Evolutionary conservation across 345 rosid genomes (phyloP).

Genomic region (Pelargonium nanum): DNA sequence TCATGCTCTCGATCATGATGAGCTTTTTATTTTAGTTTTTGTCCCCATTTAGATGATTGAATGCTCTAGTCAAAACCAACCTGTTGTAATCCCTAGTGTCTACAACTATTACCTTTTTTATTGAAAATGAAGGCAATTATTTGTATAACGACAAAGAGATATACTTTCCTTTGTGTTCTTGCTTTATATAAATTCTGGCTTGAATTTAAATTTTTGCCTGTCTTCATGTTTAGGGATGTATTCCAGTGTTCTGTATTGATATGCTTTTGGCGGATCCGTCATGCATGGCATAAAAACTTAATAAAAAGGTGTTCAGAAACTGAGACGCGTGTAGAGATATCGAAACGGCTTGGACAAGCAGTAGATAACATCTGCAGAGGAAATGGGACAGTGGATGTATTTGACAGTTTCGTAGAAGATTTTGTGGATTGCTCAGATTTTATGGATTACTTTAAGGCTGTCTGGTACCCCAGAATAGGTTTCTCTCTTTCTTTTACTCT

Average conservation of each 20-base stretch:
- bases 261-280: slow-evolving; percentile 82
- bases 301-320: slow-evolving; percentile 59
- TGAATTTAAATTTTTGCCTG: slow-evolving; percentile 11
- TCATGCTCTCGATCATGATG: too few species aligned
- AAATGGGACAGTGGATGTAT: slow-evolving; percentile 36
- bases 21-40: too few species aligned
- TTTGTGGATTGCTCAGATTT: slow-evolving; percentile 48
- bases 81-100: neutral
- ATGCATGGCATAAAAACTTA: slow-evolving; percentile 85
- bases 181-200: slow-evolving; percentile 4
- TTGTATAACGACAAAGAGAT: neutral
- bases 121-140: neutral
- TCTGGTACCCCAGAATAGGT: slow-evolving; percentile 81
- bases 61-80: neutral
- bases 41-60: neutral
- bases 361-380: slow-evolving; percentile 61
- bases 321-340: slow-evolving; percentile 47
- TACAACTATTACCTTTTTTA: neutral
- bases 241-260: slow-evolving; percentile 78
- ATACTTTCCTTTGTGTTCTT: slow-evolving; percentile 1
- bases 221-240: slow-evolving; percentile 60
- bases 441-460: slow-evolving; percentile 77
- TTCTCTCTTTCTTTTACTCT: neutral
- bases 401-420: slow-evolving; percentile 51
- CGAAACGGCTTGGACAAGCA: slow-evolving; percentile 47